Evolutionary conservation across 805 yeast species (phyloP), one percentile per base, ranked within the genome.

Genomic region (Torulaspora franciscae): DNA sequence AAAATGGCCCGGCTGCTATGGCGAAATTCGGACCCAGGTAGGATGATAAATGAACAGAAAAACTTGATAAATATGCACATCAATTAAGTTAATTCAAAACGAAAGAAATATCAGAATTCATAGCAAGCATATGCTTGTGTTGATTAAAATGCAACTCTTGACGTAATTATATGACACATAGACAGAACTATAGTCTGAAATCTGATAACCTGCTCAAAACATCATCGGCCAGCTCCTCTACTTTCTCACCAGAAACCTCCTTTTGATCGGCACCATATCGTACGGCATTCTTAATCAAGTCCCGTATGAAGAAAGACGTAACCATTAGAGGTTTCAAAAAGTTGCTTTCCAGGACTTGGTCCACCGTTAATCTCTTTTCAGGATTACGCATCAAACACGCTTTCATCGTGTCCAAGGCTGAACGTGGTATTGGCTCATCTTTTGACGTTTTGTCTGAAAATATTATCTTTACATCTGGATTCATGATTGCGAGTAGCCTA

Each of bases 21-120:
- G 69, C 76, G 28, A 93, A 93, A 69, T 80, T 93, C 58, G 99
- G 98, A 6, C 96, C 97, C 47, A 80, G 98, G 69, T 89, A 71
- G 38, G 45, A 28, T 15, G 14, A 17, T 39, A n/a, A 8, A 30
- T 15, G 14, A 32, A 39, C 25, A 24, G 30, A 39, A 19, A 19
- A 37, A 17, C 23, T 15, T 37, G 40, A 37, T 37, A 37, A 37
- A 37, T 30, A 30, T 27, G 40, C 40, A 27, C 29, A 30, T 27
- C n/a, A 22, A 11, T 30, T 30, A 10, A 32, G 25, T 32, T 10
- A 25, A 14, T 34, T 30, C 11, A 28, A 27, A 26, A 11, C 10
- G 22, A 35, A 27, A 24, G 14, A 30, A 4, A 5, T 19, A 4
- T 5, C 5, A 19, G 22, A 19, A 19, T 4, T 19, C 22, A 5